Evolutionary conservation across 106 monocot species (phyloP), one percentile per base, ranked within the genome.

Genomic region (Hemerocallis citrina): DNA sequence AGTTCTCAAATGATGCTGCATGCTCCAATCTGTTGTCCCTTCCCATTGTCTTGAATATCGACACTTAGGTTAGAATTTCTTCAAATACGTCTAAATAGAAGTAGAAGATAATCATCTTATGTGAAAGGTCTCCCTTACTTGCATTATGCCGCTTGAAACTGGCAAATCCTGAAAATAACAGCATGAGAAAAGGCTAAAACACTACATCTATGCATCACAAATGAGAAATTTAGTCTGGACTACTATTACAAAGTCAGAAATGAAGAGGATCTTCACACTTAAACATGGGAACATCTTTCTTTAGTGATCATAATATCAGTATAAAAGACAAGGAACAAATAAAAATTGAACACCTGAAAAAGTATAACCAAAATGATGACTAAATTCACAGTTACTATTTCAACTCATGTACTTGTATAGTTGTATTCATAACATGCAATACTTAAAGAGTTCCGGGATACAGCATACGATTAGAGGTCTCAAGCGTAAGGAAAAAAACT

Each of bases 61-160:
- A 58, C 47, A 11, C 14, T 48, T 57, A 34, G 10, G 29, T 65
- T 69, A 65, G 45, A 63, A 65, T 64, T 0, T 36, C 20, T 28
- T 0, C 32, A 41, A 57, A 34, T 57, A 35, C 34, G 7, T 62
- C 32, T 17, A 11, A 37, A 62, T 29, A 34, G 5, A 40, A 31
- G 5, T 40, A 4, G 29, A 7, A 49, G 17, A 4, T 19, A 4
- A 30, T 22, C 14, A 35, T 32, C 22, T 12, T 14, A 56, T 44
- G 0, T 14, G 24, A 65, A 30, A 42, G 21, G 12, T 38, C 22
- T 8, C 16, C 54, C 80, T 83, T 81, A 90, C 95, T 77, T 86
- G 86, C 95, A 96, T 96, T 67, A 90, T 68, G 62, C 95, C 95
- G 55, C 95, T 90, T 74, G 95, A 96, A 68, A 34, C 80, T 30